Base-by-base conservation (phyloP, 2,329 filamentous ascomycete genomes). In the Acephala macrosclerotiorum region DNA sequence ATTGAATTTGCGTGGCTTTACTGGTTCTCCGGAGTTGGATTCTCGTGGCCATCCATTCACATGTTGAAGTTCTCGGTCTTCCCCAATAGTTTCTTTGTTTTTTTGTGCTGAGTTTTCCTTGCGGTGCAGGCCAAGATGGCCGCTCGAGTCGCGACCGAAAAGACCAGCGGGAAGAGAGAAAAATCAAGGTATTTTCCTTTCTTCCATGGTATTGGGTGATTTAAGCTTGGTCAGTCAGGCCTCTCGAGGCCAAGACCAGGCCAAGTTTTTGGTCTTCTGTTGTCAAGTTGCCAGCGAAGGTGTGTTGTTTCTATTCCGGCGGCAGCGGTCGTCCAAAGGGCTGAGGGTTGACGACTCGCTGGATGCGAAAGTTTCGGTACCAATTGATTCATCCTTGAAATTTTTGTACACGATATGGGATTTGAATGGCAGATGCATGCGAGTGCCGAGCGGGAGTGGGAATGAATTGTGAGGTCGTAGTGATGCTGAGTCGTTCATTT, bases 201-300 rank as follows among this genome's bases (percentile, higher is more conserved):
- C 22, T 53, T 53, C 49, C 49, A n/a, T 53, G 49, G 49, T 33
- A 53, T 53, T 53, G 49, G 49, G 25, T 53, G 12, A 12, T 29
- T 53, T 33, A 53, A 53, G 25, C 49, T 53, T 53, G 26, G 14
- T 53, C 18, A n/a, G 26, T 26, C 18, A 53, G 22, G 49, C 29
- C 20, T 49, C 20, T 20, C 11, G 3, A 49, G 45, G 45, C 22
- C 45, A 49, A 12, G 25, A 14, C 49, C 49, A 33, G 49, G 49
- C 49, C 49, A 53, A n/a, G 25, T 49, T 25, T 33, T 18, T n/a
- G 26, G 14, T 22, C 26, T 7, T 29, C 11, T 53, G 14, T 53
- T 53, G 12, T 29, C 26, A 5, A 11, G 14, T 33, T 53, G 49
- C 29, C 22, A 29, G 22, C 49, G 20, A 53, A 53, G 22, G 9